Base-by-base conservation (phyloP, 805 yeast species). In the Yarrowia porcina region DNA sequence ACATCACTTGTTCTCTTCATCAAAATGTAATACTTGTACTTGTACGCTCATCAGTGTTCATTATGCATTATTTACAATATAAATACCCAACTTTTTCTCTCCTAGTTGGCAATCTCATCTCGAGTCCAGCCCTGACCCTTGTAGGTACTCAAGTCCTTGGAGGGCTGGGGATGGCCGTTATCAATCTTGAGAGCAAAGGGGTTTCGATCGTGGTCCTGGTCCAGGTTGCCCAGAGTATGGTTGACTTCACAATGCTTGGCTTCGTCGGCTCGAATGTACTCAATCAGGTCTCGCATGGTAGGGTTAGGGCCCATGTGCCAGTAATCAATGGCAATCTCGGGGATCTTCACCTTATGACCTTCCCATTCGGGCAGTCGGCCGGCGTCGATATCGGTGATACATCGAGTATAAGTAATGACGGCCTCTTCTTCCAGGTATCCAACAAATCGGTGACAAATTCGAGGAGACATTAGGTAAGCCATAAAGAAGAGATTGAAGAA, bases 381-480 rank as follows among this genome's bases (percentile, higher is more conserved):
- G 6, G 71, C 68, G 39, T 82, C 82, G 36, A 82, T 70, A 67
- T 87, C 85, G 38, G 80, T 80, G 32, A 84, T 69, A 45, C 88
- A 75, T 68, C 87, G 83, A 2, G 88, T 76, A 70, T 87, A 87
- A 0, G 92, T 87, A 57, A 80, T 74, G 15, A 87, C 88, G 2
- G 90, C 90, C 70, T 87, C 91, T 69, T 87, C 92, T 72, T 87
- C 92, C 57, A 87, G 75, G 69, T 87, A 87, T 1, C 92, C 92
- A 50, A 87, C 92, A 70, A 87, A 87, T 65, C 92, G 75, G 67
- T 87, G 92, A 68, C 91, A 87, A 39, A 84, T 80, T 45, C 80
- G 77, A 12, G 92, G 92, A 54, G 80, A 76, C 25, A 82, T 63
- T 52, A 87, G 72, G 74, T 87, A 87, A 35, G 79, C 72, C 52